Evolutionary conservation across 371 early-diverging fungal species (phyloP).

Genomic region (Rhizopus stolonifer): DNA sequence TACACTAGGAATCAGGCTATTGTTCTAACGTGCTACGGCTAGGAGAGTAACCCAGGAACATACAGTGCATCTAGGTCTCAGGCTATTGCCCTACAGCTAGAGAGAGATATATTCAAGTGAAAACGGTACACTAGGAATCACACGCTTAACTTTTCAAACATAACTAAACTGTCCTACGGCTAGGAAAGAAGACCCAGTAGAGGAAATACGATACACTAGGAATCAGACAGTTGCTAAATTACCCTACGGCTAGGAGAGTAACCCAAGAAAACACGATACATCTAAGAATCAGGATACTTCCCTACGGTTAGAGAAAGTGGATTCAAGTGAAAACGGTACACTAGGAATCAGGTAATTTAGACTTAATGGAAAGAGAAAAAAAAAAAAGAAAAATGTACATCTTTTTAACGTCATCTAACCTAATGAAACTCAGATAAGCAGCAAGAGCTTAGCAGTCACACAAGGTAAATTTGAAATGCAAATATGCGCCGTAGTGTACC

Average conservation of each 20-base stretch:
- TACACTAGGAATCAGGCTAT: constrained; percentile 16
- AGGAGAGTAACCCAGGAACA: constrained; percentile 14
- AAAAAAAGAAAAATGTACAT: no score
- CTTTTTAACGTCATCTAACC: no score
- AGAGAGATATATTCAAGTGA: constrained; percentile 7
- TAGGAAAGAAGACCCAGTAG: constrained; percentile 12
- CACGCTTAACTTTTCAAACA: constrained; percentile 7
- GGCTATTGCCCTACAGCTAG: constrained; percentile 14
- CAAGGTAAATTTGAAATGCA: no score
- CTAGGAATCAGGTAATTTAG: no score
- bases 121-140: constrained; percentile 19
- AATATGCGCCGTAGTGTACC: no score
- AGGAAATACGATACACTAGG: constrained; percentile 18
- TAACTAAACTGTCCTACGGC: constrained; percentile 13
- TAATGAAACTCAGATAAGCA: no score
- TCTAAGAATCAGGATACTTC: constrained; percentile 9
- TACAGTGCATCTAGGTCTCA: constrained; percentile 10
- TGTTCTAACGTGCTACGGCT: constrained; percentile 8
- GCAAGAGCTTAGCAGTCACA: no score
- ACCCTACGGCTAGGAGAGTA: constrained; percentile 15
- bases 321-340: no score
- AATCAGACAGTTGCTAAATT: constrained; percentile 5
- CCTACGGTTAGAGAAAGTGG: no score
- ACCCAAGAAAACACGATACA: constrained; percentile 14
- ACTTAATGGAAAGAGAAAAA: not conserved